Conservation (phyloP, 345 rosid species). For the Lepidium aucheri region DNA sequence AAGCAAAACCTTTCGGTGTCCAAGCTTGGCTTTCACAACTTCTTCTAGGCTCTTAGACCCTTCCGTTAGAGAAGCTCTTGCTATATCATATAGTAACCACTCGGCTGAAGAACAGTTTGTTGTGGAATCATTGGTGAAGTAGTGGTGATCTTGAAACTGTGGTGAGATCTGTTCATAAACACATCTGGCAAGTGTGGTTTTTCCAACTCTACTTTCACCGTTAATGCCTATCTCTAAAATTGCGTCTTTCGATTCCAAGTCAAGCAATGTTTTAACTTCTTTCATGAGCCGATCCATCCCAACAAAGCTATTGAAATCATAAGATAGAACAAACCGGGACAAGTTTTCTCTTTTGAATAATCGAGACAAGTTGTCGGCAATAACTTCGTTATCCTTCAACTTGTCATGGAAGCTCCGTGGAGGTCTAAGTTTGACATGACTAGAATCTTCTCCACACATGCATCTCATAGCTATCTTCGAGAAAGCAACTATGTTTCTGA, state of each 20-base stretch:
- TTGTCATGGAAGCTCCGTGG: too few relatives aligned
- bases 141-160: constrained; percentile 7
- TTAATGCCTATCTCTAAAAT: neutral
- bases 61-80: neutral
- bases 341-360: too few relatives aligned
- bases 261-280: neutral
- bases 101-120: neutral
- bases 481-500: too few relatives aligned
- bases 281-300: neutral
- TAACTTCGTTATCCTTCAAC: too few relatives aligned
- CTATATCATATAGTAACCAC: neutral
- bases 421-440: neutral
- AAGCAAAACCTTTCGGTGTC: constrained; percentile 10
- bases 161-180: neutral
- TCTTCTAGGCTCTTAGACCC: too few relatives aligned
- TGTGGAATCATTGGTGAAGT: neutral
- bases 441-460: neutral
- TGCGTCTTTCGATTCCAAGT: neutral
- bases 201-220: neutral
- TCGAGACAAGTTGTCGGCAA: neutral
- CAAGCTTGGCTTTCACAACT: constrained; percentile 1
- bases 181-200: neutral
- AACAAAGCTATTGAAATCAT: neutral
- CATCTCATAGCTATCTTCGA: too few relatives aligned
- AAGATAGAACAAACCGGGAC: neutral